Evolutionary conservation across 225 moss, liverwort and hornwort genomes (phyloP), one percentile per base, ranked within the genome.

Genomic region (Bryum argenteum): DNA sequence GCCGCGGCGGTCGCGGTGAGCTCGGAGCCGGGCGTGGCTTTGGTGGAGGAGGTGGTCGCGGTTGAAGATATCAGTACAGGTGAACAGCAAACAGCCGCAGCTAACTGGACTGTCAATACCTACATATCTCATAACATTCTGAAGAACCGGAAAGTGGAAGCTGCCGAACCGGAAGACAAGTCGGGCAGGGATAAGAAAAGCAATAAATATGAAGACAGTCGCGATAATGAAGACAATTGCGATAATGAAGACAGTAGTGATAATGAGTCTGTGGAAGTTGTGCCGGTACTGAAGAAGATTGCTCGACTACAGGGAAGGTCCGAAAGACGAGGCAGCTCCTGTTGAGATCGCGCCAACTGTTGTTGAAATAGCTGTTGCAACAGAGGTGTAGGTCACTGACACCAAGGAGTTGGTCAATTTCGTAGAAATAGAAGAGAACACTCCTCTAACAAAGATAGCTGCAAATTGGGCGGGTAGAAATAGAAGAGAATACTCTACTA

Each of bases 121-220:
- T 85, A 81, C 68, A 85, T 83, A 18, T 97, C 91, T 66, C 91
- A 97, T 68, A 90, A 85, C 70, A 90, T 97, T 38, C 66, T 97
- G 60, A 89, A 97, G 79, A 91, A 90, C 56, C 60, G 93, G 65
- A 90, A 97, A 86, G 91, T 91, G 84, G 91, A 92, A 84, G 91
- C 84, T 54, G 88, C 89, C 51, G 88, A 75, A 58, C 78, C 79
- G 21, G 81, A 77, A 21, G 33, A 47, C 24, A 86, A 66, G 41
- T 73, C 79, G 18, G 71, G 69, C 3, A 79, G 79, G 18, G 43
- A 47, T 20, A 77, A 67, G 19, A 74, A 81, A 56, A 79, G 26
- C 26, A 78, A 54, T 57, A 72, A 39, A 33, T 75, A 70, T 8
- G 85, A 82, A 40, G 77, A 66, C 9, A 83, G 78, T 60, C 76